Base-by-base conservation (phyloP, 176 grass and related monocot species). In the Aegilops sharonensis region DNA sequence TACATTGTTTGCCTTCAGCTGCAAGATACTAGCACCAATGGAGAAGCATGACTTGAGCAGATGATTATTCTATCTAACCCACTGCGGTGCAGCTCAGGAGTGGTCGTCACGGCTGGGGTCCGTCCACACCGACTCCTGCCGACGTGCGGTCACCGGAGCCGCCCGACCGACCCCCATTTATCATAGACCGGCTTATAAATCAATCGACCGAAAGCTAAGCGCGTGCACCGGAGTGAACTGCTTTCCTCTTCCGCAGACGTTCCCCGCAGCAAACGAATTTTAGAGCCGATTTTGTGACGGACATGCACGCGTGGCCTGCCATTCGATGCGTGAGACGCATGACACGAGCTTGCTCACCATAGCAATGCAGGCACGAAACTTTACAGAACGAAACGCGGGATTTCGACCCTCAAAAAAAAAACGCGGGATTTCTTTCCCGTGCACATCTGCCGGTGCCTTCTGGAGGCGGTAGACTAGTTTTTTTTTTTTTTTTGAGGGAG, bases 11-110 rank as follows among this genome's bases (percentile, higher is more conserved):
- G n/a, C 17, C 66, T 20, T 74, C 87, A 40, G 6, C 31, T 9
- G 42, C 30, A 75, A 27, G 45, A 72, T 2, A 78, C 8, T 47
- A 15, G 25, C 24, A 31, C 24, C 34, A 70, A 62, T 59, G 84
- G 72, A 79, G 80, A 87, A 79, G 62, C 75, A 36, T 83, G 84
- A 86, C 32, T 79, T 83, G 20, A 71, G 52, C n/a, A 25, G 52
- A 79, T 63, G 40, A 83, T 61, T 32, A 67, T 18, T 62, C 11
- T 27, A 79, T 5, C n/a, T 70, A 78, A 64, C n/a, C 78, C 48
- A 40, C 13, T 25, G 60, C 64, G 24, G 63, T 6, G 29, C 18
- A 69, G 36, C 17, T 39, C 40, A 7, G 20, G 64, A 47, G 77
- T 35, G 79, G 84, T 47, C 65, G 65, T 70, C 84, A 90, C 65